These are phyloP conservation scores for Leccinum griseonigrum DNA, from an alignment of 1,284 basidiomycete species.

Conservation along the genomic window DNA sequence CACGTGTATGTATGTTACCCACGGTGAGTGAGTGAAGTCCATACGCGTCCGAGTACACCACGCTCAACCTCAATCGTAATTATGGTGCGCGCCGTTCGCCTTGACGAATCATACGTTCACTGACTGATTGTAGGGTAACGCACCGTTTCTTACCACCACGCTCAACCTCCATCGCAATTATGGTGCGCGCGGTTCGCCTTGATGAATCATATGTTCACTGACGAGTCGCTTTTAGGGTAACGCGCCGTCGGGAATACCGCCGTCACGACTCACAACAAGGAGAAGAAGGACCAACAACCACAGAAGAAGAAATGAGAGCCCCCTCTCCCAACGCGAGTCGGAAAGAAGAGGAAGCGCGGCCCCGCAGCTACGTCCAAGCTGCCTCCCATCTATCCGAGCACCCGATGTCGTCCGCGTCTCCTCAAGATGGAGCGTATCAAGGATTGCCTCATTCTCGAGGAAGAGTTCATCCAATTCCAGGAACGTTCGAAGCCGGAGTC, in stretches of 20 bases:
- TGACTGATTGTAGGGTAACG: slow-evolving; percentile 63
- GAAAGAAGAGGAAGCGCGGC: slow-evolving; percentile 91
- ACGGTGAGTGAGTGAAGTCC: slow-evolving; percentile 13
- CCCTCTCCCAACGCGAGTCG: slow-evolving; percentile 94
- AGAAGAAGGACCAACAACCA: slow-evolving; percentile 56
- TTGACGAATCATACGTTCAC: not conserved
- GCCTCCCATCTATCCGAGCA: slow-evolving; percentile 91
- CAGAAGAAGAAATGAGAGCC: slow-evolving; percentile 99
- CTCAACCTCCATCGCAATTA: no score
- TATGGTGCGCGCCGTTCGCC: slow-evolving; percentile 17
- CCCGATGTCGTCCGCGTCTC: slow-evolving; percentile 92
- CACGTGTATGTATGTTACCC: slow-evolving; percentile 21
- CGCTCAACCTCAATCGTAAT: slow-evolving; percentile 6
- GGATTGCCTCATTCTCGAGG: slow-evolving; percentile 96
- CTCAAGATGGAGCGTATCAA: slow-evolving; percentile 98
- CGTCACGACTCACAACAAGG: slow-evolving; percentile 45
- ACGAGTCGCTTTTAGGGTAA: slow-evolving; percentile 63
- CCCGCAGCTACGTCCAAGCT: slow-evolving; percentile 92
- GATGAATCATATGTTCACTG: not conserved
- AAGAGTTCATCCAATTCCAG: slow-evolving; percentile 97
- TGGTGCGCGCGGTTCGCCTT: not conserved
- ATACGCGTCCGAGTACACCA: slow-evolving; percentile 48
- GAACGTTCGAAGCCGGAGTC: slow-evolving; percentile 83
- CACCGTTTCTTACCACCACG: slow-evolving; percentile 36
- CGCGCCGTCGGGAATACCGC: slow-evolving; percentile 68